These are phyloP conservation scores for Suhomyces yuchorum DNA, from an alignment of 1,139 yeast species.

Conservation along the genomic window DNA sequence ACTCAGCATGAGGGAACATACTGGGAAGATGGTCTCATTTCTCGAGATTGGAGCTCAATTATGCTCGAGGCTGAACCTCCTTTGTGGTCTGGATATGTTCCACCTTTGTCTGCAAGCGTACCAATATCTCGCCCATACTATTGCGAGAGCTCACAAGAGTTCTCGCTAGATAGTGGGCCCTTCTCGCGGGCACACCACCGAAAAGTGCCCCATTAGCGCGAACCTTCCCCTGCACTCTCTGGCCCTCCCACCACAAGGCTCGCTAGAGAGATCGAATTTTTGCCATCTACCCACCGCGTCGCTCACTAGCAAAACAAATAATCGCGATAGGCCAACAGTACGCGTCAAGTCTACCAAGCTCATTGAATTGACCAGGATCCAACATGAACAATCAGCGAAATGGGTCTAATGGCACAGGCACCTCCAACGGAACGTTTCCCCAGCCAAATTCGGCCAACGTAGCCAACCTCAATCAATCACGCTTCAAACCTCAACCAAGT, in stretches of 20 bases:
- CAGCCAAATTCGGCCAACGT: conserved; percentile 3
- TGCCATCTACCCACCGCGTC: not conserved
- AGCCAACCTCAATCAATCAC: conserved; percentile 9
- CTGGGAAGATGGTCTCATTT: too few relatives aligned
- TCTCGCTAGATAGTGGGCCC: too few relatives aligned
- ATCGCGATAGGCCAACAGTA: conserved; percentile 1
- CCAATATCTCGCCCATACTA: too few relatives aligned
- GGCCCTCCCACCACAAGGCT: not conserved
- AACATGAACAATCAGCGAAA: not conserved
- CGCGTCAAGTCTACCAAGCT: not conserved
- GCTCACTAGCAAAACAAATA: not conserved
- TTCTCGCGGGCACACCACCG: too few relatives aligned
- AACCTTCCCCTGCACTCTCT: not conserved
- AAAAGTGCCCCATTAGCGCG: too few relatives aligned
- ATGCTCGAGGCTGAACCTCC: too few relatives aligned
- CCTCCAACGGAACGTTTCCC: conserved; percentile 1
- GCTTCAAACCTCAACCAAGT: conserved; percentile 13
- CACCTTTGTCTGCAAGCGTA: too few relatives aligned
- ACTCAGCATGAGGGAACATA: too few relatives aligned
- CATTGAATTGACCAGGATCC: not conserved
- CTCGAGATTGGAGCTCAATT: too few relatives aligned
- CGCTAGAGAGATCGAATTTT: not conserved
- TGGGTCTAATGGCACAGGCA: conserved; percentile 1
- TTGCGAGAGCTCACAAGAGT: too few relatives aligned
- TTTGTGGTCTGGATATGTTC: too few relatives aligned